These are phyloP conservation scores for Stagonosporopsis cucurbitacearum DNA, from an alignment of 2,329 filamentous ascomycete species.

Conservation along the genomic window DNA sequence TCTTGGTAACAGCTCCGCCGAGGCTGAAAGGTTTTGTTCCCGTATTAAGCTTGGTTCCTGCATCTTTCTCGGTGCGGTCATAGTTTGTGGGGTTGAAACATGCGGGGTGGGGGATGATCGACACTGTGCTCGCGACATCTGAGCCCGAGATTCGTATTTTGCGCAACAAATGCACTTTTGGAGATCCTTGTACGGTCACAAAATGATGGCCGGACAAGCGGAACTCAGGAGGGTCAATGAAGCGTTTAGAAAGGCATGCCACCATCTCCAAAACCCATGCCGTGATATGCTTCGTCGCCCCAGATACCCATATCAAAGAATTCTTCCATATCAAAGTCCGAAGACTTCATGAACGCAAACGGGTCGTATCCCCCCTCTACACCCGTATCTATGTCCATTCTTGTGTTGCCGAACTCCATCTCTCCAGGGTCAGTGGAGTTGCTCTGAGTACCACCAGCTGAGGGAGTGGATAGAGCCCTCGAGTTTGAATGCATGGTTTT, in stretches of 20 bases:
- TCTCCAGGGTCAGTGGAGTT: not conserved
- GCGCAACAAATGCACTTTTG: not conserved
- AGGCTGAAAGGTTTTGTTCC: not conserved
- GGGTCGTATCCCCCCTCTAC: constrained; percentile 20
- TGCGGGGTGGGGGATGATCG: constrained; percentile 17
- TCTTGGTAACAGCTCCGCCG: not conserved
- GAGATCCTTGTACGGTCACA: not conserved
- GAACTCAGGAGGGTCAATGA: not conserved
- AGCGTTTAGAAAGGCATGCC: constrained; percentile 1
- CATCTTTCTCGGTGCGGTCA: not conserved
- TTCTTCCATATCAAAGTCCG: constrained; percentile 43
- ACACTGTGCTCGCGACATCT: constrained; percentile 16
- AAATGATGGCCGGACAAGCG: not conserved
- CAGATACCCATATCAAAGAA: constrained; percentile 45
- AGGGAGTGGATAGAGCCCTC: constrained; percentile 14
- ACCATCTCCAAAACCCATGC: constrained; percentile 38
- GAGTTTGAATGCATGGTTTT: not conserved
- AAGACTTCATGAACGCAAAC: constrained; percentile 31
- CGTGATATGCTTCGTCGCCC: constrained; percentile 35
- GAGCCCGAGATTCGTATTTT: constrained; percentile 1
- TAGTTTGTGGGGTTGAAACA: constrained; percentile 6
- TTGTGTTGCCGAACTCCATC: constrained; percentile 6
- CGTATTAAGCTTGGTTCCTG: not conserved
- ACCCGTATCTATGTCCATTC: not conserved
- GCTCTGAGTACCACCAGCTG: not conserved